phyloP scores from a whole-genome alignment of 768 basidiomycete genomes.

The Hemileccinum rubropunctum region DNA sequence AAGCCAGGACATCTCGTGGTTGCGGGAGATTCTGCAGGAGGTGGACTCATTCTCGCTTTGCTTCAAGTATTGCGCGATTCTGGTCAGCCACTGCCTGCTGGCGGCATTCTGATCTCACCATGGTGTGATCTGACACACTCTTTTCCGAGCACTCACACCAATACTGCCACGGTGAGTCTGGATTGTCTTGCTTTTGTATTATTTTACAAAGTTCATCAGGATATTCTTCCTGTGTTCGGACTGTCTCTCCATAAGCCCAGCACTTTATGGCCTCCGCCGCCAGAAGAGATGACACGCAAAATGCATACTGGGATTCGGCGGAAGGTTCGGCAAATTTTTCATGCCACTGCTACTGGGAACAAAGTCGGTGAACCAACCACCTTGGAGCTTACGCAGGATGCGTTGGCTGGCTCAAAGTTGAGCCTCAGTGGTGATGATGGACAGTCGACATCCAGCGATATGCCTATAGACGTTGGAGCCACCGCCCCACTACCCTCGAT shows the following conservation, averaged over 20 bases:
- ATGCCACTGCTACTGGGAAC: slow-evolving; percentile 25
- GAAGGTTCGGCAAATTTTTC: slow-evolving; percentile 58
- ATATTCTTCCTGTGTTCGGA: slow-evolving; percentile 76
- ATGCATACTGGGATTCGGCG: slow-evolving; percentile 60
- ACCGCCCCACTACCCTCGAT: slow-evolving; percentile 43
- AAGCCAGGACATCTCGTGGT: slow-evolving; percentile 80
- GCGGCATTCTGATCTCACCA: slow-evolving; percentile 86
- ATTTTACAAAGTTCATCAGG: slow-evolving; percentile 41
- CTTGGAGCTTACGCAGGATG: slow-evolving; percentile 5
- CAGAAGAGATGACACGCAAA: slow-evolving; percentile 53
- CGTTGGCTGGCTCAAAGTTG: slow-evolving; percentile 7
- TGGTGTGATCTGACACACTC: slow-evolving; percentile 96
- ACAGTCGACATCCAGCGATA: slow-evolving; percentile 23
- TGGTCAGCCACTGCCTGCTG: slow-evolving; percentile 79
- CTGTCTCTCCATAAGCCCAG: slow-evolving; percentile 77
- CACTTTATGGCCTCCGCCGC: slow-evolving; percentile 75
- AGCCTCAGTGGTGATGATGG: slow-evolving; percentile 4
- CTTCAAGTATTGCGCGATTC: slow-evolving; percentile 86
- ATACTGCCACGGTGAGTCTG: slow-evolving; percentile 71
- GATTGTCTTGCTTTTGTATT: neutral
- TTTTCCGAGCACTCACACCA: slow-evolving; percentile 83
- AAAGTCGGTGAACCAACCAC: neutral
- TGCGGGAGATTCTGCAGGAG: slow-evolving; percentile 92
- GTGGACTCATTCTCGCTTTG: slow-evolving; percentile 78
- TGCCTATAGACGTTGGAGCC: slow-evolving; percentile 48